These are phyloP conservation scores for Naganishia onofrii DNA, from an alignment of 768 basidiomycete genomes.

Conservation along the genomic window DNA sequence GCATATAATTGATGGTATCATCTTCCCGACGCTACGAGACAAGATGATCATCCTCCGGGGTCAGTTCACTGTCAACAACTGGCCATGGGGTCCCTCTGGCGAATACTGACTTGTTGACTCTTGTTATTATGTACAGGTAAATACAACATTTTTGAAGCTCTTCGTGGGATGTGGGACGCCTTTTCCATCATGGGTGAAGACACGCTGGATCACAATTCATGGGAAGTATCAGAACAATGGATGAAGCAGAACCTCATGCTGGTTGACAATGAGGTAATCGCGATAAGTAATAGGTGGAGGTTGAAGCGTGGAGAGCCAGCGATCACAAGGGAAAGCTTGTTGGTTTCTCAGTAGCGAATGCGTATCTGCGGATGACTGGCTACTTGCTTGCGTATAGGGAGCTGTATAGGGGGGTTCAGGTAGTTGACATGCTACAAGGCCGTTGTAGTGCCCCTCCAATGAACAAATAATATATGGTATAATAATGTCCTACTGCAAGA, in stretches of 20 bases:
- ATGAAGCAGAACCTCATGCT: conserved; percentile 73
- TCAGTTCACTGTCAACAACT: too few relatives aligned
- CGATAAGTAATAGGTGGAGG: conserved; percentile 81
- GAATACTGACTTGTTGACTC: not conserved
- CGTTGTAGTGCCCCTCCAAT: not conserved
- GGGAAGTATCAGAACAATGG: conserved; percentile 85
- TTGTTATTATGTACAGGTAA: conserved; percentile 31
- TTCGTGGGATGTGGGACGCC: conserved; percentile 73
- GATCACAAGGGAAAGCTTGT: conserved; percentile 26
- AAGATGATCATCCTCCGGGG: conserved; percentile 85
- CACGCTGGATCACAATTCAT: conserved; percentile 80
- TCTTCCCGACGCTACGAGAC: conserved; percentile 85
- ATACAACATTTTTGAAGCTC: conserved; percentile 37
- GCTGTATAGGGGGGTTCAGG: too few relatives aligned
- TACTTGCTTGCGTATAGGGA: too few relatives aligned
- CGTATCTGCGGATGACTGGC: too few relatives aligned
- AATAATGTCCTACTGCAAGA: not conserved
- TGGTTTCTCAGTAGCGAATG: conserved; percentile 5
- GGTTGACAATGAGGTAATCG: conserved; percentile 68
- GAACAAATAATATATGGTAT: conserved; percentile 1
- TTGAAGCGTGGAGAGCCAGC: conserved; percentile 69
- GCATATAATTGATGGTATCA: conserved; percentile 82
- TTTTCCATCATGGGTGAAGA: conserved; percentile 64
- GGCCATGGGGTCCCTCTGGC: too few relatives aligned
- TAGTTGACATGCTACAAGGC: too few relatives aligned